Evolutionary conservation across 805 yeast species (phyloP).

Genomic region (Yarrowia sp.): DNA sequence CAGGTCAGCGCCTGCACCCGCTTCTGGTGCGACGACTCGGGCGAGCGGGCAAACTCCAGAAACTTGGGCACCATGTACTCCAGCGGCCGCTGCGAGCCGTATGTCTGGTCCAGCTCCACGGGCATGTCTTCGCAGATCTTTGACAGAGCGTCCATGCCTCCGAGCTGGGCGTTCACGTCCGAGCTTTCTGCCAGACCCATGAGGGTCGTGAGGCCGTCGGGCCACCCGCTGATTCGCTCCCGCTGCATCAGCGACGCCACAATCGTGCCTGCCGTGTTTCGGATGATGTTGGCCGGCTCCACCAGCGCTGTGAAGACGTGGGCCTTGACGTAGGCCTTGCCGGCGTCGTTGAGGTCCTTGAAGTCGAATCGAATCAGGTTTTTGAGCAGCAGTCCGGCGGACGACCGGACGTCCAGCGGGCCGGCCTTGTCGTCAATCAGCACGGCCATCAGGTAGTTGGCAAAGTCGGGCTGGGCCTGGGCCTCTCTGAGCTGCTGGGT

Average conservation of each 20-base stretch:
- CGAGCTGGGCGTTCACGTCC: conserved; percentile 64
- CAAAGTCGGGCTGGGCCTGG: conserved; percentile 73
- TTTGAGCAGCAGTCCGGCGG: conserved; percentile 87
- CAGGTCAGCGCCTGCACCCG: conserved; percentile 72
- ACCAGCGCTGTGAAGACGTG: conserved; percentile 58
- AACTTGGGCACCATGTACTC: conserved; percentile 71
- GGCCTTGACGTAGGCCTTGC: conserved; percentile 55
- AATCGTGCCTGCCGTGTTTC: conserved; percentile 90
- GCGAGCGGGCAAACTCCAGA: conserved; percentile 57
- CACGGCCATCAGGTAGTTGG: conserved; percentile 77
- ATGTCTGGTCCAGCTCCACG: conserved; percentile 66
- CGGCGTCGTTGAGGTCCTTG: conserved; percentile 48
- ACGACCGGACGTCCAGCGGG: conserved; percentile 69
- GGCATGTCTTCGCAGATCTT: conserved; percentile 92
- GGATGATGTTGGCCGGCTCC: conserved; percentile 64
- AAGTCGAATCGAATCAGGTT: conserved; percentile 62
- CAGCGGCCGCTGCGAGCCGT: conserved; percentile 71
- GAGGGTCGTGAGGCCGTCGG: conserved; percentile 71
- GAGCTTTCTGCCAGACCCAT: conserved; percentile 62
- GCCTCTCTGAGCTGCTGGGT: conserved; percentile 73
- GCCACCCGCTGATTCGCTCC: conserved; percentile 76
- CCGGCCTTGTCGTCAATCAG: conserved; percentile 54
- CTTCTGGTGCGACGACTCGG: conserved; percentile 54
- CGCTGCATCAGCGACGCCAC: conserved; percentile 76
- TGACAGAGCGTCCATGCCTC: conserved; percentile 79